Percentiles rank a stretch among this genome's conserved stretches.
These are phyloP conservation scores for Vigna radiata DNA, from an alignment of 306 rosid species.

Conservation along the genomic window DNA sequence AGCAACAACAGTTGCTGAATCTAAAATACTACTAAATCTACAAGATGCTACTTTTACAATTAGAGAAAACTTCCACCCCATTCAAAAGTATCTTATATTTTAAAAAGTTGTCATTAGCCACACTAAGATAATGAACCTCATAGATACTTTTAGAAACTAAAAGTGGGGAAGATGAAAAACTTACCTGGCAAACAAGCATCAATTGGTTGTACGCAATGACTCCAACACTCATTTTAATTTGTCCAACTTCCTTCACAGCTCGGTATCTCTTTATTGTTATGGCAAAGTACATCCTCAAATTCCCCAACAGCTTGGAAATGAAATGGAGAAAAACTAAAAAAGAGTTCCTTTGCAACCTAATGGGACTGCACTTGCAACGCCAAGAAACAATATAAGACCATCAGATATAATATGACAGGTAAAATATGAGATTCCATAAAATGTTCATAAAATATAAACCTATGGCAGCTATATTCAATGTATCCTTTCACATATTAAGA, in stretches of 20 bases:
- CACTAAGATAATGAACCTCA: not conserved
- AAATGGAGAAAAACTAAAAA: slow-evolving; percentile 37
- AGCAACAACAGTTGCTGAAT: slow-evolving; percentile 27
- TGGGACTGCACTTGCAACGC: slow-evolving; percentile 50
- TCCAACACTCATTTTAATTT: slow-evolving; percentile 91
- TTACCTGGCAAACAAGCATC: slow-evolving; percentile 97
- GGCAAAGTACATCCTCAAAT: slow-evolving; percentile 84
- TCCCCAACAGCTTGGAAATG: slow-evolving; percentile 50
- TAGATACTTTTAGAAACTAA: not conserved
- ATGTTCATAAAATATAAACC: slow-evolving; percentile 13
- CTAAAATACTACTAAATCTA: slow-evolving; percentile 9
- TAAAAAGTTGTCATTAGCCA: slow-evolving; percentile 13
- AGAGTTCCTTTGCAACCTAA: slow-evolving; percentile 44
- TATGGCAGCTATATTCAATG: slow-evolving; percentile 4
- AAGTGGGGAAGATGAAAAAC: slow-evolving; percentile 21
- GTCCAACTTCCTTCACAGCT: slow-evolving; percentile 73
- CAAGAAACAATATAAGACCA: slow-evolving; percentile 26
- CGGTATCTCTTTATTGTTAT: slow-evolving; percentile 62
- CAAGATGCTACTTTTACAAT: not conserved
- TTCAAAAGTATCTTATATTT: not conserved
- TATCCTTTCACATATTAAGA: slow-evolving; percentile 1
- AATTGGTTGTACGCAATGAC: slow-evolving; percentile 76
- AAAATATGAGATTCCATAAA: not conserved
- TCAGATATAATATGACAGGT: slow-evolving; percentile 26
- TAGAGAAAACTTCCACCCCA: slow-evolving; percentile 18